phyloP scores from a whole-genome alignment of 108 stramenopile species.

The Stephanodiscus triporus region DNA sequence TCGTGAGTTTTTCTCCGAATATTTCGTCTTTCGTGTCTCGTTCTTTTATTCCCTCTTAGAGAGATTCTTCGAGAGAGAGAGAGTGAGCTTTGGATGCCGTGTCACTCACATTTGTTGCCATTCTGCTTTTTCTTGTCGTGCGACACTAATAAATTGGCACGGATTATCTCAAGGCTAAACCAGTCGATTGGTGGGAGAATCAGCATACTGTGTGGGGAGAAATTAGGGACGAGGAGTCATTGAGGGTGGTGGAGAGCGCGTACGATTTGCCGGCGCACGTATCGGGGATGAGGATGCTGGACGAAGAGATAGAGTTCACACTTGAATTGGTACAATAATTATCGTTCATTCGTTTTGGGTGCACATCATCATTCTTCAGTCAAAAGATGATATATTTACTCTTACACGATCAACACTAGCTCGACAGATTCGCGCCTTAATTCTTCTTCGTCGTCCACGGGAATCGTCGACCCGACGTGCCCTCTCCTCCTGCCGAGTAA shows the following conservation, averaged over 20 bases:
- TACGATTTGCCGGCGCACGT: constrained; percentile 52
- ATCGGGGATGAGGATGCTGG: constrained; percentile 39
- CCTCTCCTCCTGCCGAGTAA: neutral
- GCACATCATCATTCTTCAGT: too few species aligned
- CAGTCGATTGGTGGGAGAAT: constrained; percentile 76
- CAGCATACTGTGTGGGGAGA: constrained; percentile 78
- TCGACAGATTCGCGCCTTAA: neutral
- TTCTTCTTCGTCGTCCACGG: neutral
- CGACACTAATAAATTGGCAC: too few species aligned
- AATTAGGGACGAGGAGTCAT: constrained; percentile 54
- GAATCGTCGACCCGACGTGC: neutral
- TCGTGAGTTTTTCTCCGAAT: constrained; percentile 23
- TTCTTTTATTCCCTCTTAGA: too few species aligned
- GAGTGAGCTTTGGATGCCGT: too few species aligned
- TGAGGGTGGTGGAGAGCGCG: constrained; percentile 53
- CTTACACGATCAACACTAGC: neutral
- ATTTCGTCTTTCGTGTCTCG: neutral
- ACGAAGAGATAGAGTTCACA: constrained; percentile 16
- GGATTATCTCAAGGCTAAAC: too few species aligned
- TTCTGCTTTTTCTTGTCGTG: too few species aligned
- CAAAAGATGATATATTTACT: too few species aligned
- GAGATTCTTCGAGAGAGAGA: too few species aligned
- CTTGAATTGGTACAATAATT: constrained; percentile 14
- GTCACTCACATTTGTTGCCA: too few species aligned
- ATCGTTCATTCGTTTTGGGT: too few species aligned